phyloP scores from a whole-genome alignment of 495 filamentous ascomycete species.

The Beverwykella pulmonaria region DNA sequence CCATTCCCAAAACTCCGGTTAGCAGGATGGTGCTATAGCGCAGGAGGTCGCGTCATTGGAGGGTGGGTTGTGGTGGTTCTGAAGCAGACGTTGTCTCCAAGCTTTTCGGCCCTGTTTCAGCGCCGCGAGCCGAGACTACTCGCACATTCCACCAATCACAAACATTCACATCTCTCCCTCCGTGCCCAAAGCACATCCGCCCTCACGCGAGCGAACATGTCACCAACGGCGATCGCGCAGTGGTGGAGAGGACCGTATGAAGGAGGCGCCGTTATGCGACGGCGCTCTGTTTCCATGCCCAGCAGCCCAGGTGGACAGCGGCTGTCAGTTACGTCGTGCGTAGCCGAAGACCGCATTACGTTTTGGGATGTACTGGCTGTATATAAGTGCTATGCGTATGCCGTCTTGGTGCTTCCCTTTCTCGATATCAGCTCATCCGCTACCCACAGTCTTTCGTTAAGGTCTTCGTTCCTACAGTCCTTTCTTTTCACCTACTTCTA shows the following conservation, averaged over 20 bases:
- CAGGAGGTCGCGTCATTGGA: conserved; percentile 16
- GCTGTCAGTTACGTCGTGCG: conserved; percentile 2
- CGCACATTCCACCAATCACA: conserved; percentile 22
- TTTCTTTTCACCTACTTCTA: conserved; percentile 20
- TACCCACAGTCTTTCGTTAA: conserved; percentile 33
- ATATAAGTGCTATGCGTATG: conserved; percentile 32
- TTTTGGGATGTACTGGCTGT: conserved; percentile 1
- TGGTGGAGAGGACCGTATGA: neutral
- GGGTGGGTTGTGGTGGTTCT: neutral
- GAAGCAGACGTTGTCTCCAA: conserved; percentile 31
- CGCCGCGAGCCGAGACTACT: neutral
- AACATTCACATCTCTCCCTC: conserved; percentile 11
- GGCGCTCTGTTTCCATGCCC: neutral
- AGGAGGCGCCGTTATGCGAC: conserved; percentile 35
- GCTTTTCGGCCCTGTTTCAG: conserved; percentile 28
- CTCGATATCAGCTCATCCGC: conserved; percentile 7
- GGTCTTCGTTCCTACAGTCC: neutral
- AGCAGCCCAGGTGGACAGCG: neutral
- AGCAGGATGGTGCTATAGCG: neutral
- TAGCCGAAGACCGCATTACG: conserved; percentile 9
- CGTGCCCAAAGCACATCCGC: neutral
- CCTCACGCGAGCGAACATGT: neutral
- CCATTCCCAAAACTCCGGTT: conserved; percentile 4
- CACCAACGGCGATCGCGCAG: conserved; percentile 17
- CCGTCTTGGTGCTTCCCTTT: neutral